These are phyloP conservation scores for Calonectria honghensis DNA, from an alignment of 2,329 filamentous ascomycete genomes.

Conservation along the genomic window DNA sequence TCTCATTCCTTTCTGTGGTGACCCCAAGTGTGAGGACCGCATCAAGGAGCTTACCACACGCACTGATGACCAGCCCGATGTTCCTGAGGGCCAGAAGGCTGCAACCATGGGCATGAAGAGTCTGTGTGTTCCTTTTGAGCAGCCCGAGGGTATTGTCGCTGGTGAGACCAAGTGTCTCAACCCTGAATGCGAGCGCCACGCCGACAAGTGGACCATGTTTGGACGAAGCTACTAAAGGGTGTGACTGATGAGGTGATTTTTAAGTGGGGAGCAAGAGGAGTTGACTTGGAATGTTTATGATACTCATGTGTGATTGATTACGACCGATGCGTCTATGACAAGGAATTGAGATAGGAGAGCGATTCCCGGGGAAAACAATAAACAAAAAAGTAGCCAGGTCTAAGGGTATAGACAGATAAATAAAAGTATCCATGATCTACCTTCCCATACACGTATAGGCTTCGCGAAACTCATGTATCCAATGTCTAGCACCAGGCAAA, in stretches of 20 bases:
- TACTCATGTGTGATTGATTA: constrained; percentile 57
- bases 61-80: constrained; percentile 76
- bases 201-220: constrained; percentile 95
- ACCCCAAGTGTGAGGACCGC: constrained; percentile 88
- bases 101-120: constrained; percentile 81
- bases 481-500: constrained; percentile 82
- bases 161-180: constrained; percentile 94
- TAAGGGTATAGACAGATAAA: constrained; percentile 41
- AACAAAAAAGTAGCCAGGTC: constrained; percentile 48
- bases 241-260: constrained; percentile 42
- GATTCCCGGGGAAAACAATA: constrained; percentile 46
- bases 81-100: constrained; percentile 72
- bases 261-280: constrained; percentile 53
- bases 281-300: constrained; percentile 56
- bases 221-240: constrained; percentile 79
- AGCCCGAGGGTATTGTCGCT: constrained; percentile 85
- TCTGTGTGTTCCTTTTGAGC: constrained; percentile 85
- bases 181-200: constrained; percentile 85
- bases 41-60: constrained; percentile 95
- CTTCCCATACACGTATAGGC: constrained; percentile 1
- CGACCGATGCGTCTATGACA: constrained; percentile 55
- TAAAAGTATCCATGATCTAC: constrained; percentile 44
- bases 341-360: constrained; percentile 43
- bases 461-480: constrained; percentile 1
- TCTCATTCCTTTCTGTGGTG: constrained; percentile 92